Conservation (phyloP, 1,284 basidiomycete species). For the Calocybe gambosa region DNA sequence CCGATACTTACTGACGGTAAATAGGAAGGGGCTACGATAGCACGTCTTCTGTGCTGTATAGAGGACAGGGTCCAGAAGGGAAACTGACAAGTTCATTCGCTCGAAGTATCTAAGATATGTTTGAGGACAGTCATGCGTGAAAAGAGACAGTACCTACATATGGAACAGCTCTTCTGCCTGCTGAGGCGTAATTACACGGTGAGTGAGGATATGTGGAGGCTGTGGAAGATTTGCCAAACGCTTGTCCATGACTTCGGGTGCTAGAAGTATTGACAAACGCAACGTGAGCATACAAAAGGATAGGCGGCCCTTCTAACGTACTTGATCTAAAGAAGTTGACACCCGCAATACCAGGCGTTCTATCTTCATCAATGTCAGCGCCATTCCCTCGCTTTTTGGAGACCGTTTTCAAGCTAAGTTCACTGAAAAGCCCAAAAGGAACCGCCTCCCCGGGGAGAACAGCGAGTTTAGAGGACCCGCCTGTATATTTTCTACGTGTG, state of each 20-base stretch:
- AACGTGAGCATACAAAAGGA: conserved; percentile 2
- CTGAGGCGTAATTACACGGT: conserved; percentile 58
- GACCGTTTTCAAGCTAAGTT: conserved; percentile 43
- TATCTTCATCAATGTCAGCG: conserved; percentile 38
- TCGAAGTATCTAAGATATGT: conserved; percentile 54
- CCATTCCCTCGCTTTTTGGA: conserved; percentile 36
- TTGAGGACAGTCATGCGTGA: conserved; percentile 3
- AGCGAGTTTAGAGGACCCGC: conserved; percentile 38
- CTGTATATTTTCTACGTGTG: conserved; percentile 25
- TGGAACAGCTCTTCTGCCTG: conserved; percentile 77
- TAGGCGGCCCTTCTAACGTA: conserved; percentile 26
- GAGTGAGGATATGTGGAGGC: conserved; percentile 65
- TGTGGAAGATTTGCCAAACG: conserved; percentile 30
- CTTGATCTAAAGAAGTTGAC: conserved; percentile 60
- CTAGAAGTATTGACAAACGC: conserved; percentile 22
- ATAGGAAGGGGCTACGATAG: conserved; percentile 71
- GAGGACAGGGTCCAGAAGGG: conserved; percentile 66
- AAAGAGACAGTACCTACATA: conserved; percentile 45
- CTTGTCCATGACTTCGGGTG: conserved; percentile 32
- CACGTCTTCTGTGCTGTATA: conserved; percentile 72
- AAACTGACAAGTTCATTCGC: conserved; percentile 68
- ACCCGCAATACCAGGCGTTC: conserved; percentile 55
- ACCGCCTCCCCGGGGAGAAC: conserved; percentile 53
- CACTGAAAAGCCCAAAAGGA: conserved; percentile 68
- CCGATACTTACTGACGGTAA: conserved; percentile 67